phyloP scores from a whole-genome alignment of 108 stramenopile genomes.

The Pinguiococcus pyrenoidosus region DNA sequence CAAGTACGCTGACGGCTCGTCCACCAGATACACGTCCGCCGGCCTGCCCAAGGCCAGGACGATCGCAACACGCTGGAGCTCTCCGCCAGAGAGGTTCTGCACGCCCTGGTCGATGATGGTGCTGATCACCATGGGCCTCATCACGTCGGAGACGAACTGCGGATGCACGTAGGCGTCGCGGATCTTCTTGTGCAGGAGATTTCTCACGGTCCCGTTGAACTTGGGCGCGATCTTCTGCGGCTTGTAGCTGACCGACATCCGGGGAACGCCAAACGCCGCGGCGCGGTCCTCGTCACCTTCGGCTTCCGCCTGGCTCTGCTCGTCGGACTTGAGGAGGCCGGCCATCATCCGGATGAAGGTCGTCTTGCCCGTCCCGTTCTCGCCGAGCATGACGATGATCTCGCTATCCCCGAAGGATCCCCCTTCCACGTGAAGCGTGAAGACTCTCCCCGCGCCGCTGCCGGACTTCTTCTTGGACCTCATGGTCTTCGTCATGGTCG shows the following conservation, averaged over 20 bases:
- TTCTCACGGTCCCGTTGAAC: slow-evolving; percentile 83
- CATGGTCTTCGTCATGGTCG: slow-evolving; percentile 93
- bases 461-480: slow-evolving; percentile 34
- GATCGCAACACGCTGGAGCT: slow-evolving; percentile 95
- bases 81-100: slow-evolving; percentile 88
- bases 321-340: slow-evolving; percentile 87
- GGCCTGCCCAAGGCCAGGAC: slow-evolving; percentile 82
- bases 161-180: slow-evolving; percentile 88
- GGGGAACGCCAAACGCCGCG: slow-evolving; percentile 62
- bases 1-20: slow-evolving; percentile 95
- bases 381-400: slow-evolving; percentile 91
- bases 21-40: slow-evolving; percentile 95
- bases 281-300: slow-evolving; percentile 59
- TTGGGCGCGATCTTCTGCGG: slow-evolving; percentile 95
- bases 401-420: slow-evolving; percentile 91
- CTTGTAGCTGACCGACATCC: slow-evolving; percentile 92
- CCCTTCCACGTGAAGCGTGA: slow-evolving; percentile 81
- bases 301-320: slow-evolving; percentile 47
- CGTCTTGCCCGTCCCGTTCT: slow-evolving; percentile 65
- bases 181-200: slow-evolving; percentile 88
- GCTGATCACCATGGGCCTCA: slow-evolving; percentile 86
- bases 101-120: slow-evolving; percentile 92
- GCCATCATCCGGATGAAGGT: slow-evolving; percentile 64
- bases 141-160: slow-evolving; percentile 90
- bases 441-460: slow-evolving; percentile 21